phyloP scores from a whole-genome alignment of 352 stramenopile genomes.

The Globisporangium nagaii region DNA sequence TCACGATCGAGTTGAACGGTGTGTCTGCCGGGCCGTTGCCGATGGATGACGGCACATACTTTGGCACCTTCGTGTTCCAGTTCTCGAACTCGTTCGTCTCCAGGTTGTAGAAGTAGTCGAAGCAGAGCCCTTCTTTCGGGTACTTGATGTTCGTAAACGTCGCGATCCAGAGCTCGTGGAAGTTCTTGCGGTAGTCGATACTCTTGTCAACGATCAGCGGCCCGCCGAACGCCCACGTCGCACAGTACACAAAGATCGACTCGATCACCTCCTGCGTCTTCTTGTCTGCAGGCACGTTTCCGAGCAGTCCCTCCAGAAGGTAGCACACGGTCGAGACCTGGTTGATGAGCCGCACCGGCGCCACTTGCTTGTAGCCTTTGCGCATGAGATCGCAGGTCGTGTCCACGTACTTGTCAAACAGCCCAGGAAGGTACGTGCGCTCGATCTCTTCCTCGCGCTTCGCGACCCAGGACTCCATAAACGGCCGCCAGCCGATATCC shows the following conservation, averaged over 20 bases:
- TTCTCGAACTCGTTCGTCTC: slow-evolving; percentile 89
- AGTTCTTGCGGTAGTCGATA: slow-evolving; percentile 88
- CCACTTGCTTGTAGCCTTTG: slow-evolving; percentile 95
- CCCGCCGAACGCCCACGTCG: slow-evolving; percentile 96
- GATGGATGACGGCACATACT: slow-evolving; percentile 89
- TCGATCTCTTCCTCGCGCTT: slow-evolving; percentile 89
- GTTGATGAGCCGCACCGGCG: slow-evolving; percentile 91
- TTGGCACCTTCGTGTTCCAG: slow-evolving; percentile 92
- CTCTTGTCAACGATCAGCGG: slow-evolving; percentile 93
- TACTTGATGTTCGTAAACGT: slow-evolving; percentile 89
- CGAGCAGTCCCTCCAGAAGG: slow-evolving; percentile 92
- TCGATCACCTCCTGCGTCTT: slow-evolving; percentile 92
- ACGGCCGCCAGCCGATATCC: slow-evolving; percentile 93
- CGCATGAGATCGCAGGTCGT: slow-evolving; percentile 91
- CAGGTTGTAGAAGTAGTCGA: slow-evolving; percentile 97
- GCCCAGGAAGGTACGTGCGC: slow-evolving; percentile 86
- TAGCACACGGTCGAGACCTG: slow-evolving; percentile 96
- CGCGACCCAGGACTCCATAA: slow-evolving; percentile 95
- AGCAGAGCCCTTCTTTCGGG: slow-evolving; percentile 93
- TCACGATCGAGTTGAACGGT: slow-evolving; percentile 95
- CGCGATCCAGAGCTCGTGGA: slow-evolving; percentile 79
- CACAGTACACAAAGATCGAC: slow-evolving; percentile 94
- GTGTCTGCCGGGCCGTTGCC: slow-evolving; percentile 91
- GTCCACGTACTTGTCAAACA: slow-evolving; percentile 98
- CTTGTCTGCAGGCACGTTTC: slow-evolving; percentile 83